Base-by-base conservation (phyloP, 345 rosid species). In the Theobroma cacao region DNA sequence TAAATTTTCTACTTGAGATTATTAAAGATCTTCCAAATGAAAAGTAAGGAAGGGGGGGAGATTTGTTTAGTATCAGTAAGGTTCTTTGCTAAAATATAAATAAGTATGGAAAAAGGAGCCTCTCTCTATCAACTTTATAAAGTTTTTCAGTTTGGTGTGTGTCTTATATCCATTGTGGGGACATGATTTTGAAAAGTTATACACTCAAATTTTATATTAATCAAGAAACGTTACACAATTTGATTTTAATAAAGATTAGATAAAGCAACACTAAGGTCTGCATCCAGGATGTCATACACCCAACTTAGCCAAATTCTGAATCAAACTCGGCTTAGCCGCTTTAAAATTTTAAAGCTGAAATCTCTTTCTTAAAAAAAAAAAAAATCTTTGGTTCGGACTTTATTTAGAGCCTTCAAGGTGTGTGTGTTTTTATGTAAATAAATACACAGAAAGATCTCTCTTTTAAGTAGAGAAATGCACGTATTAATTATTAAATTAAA, bases 191-290 rank as follows among this genome's bases (percentile, higher is more conserved):
- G 47, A 72, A 72, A 52, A 70, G 74, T 48, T 17, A 30, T 48
- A 52, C 75, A 20, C 30, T 11, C 0, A 20, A 52, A 33, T 1
- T 4, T 30, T 47, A 30, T 30, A 70, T 48, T 31, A 72, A 33
- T 53, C 15, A 45, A 14, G 12, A 69, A 41, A 20, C 33, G 0
- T 72, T 52, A 50, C 9, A 14, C 5, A 28, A 62, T n/a, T 72
- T 12, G 60, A 52, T 31, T 71, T 71, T 71, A 31, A 10, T 50
- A 33, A 50, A 33, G 15, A 41, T 38, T 52, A 72, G 60, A 72
- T 72, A 72, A 72, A 33, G 30, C 13, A 72, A 52, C 75, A 33
- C 61, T 31, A 72, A 52, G 60, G 45, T 72, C 75, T 52, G 45
- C 45, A 52, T 52, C 75, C 43, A 30, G 20, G 43, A 50, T 33